Conservation (phyloP, 306 rosid species). For the Dryas octopetala region DNA sequence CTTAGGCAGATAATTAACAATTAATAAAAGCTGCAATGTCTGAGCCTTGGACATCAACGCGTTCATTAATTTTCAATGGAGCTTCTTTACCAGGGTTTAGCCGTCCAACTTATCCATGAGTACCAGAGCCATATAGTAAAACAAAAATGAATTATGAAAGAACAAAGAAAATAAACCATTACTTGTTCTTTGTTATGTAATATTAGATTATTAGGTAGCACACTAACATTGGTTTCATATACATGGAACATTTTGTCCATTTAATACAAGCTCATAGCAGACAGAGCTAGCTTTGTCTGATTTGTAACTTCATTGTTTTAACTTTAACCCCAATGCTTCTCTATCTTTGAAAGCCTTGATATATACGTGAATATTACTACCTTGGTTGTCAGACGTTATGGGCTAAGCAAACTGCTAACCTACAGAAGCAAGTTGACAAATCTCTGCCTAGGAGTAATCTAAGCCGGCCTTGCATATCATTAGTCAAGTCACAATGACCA, state of each 20-base stretch:
- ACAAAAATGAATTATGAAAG: not conserved
- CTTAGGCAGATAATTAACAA: too few relatives aligned
- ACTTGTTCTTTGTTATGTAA: not conserved
- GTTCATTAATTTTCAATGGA: not conserved
- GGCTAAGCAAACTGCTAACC: not conserved
- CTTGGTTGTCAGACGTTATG: not conserved
- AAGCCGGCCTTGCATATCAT: constrained; percentile 7
- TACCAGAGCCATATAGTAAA: not conserved
- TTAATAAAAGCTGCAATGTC: too few relatives aligned
- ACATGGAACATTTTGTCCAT: too few relatives aligned
- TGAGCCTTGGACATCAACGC: too few relatives aligned
- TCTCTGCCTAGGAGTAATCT: constrained; percentile 7
- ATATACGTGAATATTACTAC: not conserved
- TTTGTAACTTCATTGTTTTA: not conserved
- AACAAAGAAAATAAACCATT: not conserved
- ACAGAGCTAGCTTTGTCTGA: not conserved
- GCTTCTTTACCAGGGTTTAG: not conserved
- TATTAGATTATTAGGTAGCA: not conserved
- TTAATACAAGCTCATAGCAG: too few relatives aligned
- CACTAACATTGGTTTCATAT: not conserved
- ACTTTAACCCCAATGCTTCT: not conserved
- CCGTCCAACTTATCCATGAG: constrained; percentile 1
- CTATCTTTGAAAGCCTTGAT: not conserved
- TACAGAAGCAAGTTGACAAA: not conserved
- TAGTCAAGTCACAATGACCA: too few relatives aligned